Conservation (phyloP, 805 yeast species). For the Kazachstania bromeliacearum region DNA sequence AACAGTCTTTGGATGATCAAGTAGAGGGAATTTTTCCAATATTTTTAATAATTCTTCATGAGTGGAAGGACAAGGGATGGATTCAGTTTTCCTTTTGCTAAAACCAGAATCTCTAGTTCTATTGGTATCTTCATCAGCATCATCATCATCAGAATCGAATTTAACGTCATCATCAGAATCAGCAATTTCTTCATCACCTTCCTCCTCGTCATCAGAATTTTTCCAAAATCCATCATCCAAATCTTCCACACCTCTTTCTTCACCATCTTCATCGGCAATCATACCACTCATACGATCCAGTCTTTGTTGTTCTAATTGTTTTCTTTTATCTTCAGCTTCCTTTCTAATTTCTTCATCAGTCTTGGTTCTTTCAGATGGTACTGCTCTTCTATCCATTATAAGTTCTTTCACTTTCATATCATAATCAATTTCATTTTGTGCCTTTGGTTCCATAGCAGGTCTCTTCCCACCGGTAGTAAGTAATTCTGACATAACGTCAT, state of each 20-base stretch:
- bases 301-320: constrained; percentile 59
- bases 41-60: constrained; percentile 35
- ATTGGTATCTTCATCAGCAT: constrained; percentile 17
- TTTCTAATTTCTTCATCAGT: constrained; percentile 59
- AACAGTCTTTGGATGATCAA: constrained; percentile 40
- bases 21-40: constrained; percentile 29
- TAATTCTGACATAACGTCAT: constrained; percentile 54
- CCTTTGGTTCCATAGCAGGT: constrained; percentile 20
- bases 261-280: constrained; percentile 35
- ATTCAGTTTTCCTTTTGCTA: no score
- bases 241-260: constrained; percentile 56
- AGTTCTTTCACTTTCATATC: constrained; percentile 59
- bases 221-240: constrained; percentile 64
- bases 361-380: constrained; percentile 72
- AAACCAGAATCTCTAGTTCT: constrained; percentile 5
- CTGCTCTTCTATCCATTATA: constrained; percentile 64
- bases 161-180: constrained; percentile 35
- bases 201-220: constrained; percentile 38
- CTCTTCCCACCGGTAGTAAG: constrained; percentile 11
- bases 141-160: constrained; percentile 30
- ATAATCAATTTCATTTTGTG: constrained; percentile 40
- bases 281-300: constrained; percentile 65
- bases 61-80: constrained; percentile 41
- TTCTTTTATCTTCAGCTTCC: constrained; percentile 52
- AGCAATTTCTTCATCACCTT: constrained; percentile 25